A percentile compares a stretch with the other conserved stretches of the same genome.
Conservation (phyloP, 345 rosid species). For the Cardamine occulta region DNA sequence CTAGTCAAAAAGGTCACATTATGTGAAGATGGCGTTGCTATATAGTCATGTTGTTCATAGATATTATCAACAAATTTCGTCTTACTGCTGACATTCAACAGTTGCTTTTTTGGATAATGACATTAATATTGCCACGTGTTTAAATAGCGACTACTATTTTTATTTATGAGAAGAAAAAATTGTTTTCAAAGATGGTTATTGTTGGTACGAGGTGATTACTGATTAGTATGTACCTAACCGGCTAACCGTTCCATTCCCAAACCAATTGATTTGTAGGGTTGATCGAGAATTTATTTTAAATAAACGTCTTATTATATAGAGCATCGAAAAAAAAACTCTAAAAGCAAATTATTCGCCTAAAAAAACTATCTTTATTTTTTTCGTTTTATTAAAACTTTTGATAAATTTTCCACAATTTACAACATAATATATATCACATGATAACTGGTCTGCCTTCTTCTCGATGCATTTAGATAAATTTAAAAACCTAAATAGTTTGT, state of each 20-base stretch:
- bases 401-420: background rate
- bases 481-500: too few relatives aligned
- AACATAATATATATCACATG: background rate
- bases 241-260: background rate
- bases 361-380: too few relatives aligned
- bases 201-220: conserved; percentile 21
- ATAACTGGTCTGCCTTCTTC: too few relatives aligned
- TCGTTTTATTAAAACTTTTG: too few relatives aligned
- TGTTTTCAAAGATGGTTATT: background rate
- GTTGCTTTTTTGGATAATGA: conserved; percentile 26
- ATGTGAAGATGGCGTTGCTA: conserved; percentile 19
- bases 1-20: conserved; percentile 38
- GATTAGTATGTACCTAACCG: background rate
- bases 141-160: conserved; percentile 13
- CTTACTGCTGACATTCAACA: conserved; percentile 10
- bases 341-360: too few relatives aligned
- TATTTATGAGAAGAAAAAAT: background rate
- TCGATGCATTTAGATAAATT: too few relatives aligned
- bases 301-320: background rate
- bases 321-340: background rate
- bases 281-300: too few relatives aligned
- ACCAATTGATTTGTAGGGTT: background rate
- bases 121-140: background rate
- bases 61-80: conserved; percentile 17
- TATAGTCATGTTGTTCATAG: background rate